Evolutionary conservation across 2,329 filamentous ascomycete species (phyloP), one percentile per base, ranked within the genome.

Genomic region (Aaosphaeria pasadenensis): DNA sequence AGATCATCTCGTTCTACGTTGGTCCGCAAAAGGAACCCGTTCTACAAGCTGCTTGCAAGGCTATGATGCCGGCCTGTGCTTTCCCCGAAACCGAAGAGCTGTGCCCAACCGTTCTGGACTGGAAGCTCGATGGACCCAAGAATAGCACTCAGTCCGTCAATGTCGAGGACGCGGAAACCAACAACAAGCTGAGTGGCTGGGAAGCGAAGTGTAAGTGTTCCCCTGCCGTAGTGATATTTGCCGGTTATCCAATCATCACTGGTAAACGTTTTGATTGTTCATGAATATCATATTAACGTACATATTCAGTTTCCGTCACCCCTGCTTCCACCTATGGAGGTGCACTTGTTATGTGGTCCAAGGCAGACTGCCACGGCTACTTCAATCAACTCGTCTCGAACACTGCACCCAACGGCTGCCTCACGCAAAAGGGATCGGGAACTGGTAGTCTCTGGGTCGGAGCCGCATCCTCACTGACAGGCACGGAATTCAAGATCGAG

Each of bases 311-410:
- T 5, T 50, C 55, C 17, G 61, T 67, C 0, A 59, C 48, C 11
- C 63, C 62, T 41, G 48, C 54, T 33, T 24, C 51, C 7, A 55
- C 60, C 13, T 48, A 44, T n/a, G n/a, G 54, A 2, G 44, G 46
- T 17, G 45, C 55, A 13, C 53, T 50, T 4, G 60, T 59, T 11
- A 55, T 57, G 42, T 64, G 62, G 59, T 53, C 49, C 4, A 50
- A 49, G 13, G 42, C 50, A 7, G 63, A 67, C 11, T 67, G 63
- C 52, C 60, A 63, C 40, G 62, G 61, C 1, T 67, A 66, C 44
- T 62, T 67, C 35, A 46, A 51, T 7, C 42, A 56, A 6, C 48
- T 66, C 43, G 45, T 67, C 0, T 39, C 52, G 38, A 56, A 61
- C 36, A 30, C 33, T 39, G 51, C 46, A 3, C 53, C 56, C 0